Conservation (phyloP, 1,139 yeast genomes). For the Suhomyces bolitotheri region DNA sequence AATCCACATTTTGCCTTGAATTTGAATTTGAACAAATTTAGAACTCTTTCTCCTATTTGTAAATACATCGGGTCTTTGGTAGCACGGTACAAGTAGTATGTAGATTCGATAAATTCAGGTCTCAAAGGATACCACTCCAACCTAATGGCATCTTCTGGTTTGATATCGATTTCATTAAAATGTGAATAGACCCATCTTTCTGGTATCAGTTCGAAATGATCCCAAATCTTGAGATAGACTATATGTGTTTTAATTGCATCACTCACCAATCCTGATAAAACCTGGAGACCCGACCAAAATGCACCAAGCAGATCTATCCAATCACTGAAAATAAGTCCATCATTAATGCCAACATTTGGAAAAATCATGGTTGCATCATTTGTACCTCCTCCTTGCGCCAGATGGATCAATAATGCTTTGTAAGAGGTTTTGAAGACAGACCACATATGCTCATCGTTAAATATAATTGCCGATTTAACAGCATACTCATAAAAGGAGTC, state of each 20-base stretch:
- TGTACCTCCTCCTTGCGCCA: slow-evolving; percentile 38
- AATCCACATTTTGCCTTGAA: slow-evolving; percentile 75
- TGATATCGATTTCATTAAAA: slow-evolving; percentile 13
- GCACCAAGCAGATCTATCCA: slow-evolving; percentile 92
- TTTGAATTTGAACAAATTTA: slow-evolving; percentile 52
- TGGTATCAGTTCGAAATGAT: slow-evolving; percentile 76
- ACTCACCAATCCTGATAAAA: slow-evolving; percentile 69
- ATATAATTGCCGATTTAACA: slow-evolving; percentile 70
- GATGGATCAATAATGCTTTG: slow-evolving; percentile 53
- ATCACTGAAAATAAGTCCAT: slow-evolving; percentile 51
- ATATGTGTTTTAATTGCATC: slow-evolving; percentile 66
- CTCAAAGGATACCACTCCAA: slow-evolving; percentile 91
- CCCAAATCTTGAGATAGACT: slow-evolving; percentile 78
- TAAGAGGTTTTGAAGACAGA: slow-evolving; percentile 62
- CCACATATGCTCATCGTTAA: slow-evolving; percentile 63
- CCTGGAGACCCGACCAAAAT: slow-evolving; percentile 85
- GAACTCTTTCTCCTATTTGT: slow-evolving; percentile 66
- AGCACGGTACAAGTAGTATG: slow-evolving; percentile 79
- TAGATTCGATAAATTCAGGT: slow-evolving; percentile 89
- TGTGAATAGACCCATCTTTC: slow-evolving; percentile 71
- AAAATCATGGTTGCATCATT: slow-evolving; percentile 58
- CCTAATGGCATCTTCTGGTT: slow-evolving; percentile 36
- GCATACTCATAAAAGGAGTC: slow-evolving; percentile 93
- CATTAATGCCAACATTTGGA: slow-evolving; percentile 55
- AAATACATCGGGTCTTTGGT: slow-evolving; percentile 84